phyloP scores from a whole-genome alignment of 768 basidiomycete species.

The Mycena belliarum region DNA sequence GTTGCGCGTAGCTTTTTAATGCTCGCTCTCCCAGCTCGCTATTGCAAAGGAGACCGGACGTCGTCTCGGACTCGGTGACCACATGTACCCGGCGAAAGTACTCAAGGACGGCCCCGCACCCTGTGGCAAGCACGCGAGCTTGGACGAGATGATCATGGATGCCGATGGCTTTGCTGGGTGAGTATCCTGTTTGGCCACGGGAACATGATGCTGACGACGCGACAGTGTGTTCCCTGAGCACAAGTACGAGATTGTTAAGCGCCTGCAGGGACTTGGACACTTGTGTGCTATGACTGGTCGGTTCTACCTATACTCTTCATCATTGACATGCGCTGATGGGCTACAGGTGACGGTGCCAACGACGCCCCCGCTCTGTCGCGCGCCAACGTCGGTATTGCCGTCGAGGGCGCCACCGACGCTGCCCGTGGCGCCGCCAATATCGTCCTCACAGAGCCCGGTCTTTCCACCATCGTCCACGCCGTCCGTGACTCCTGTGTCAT shows the following conservation, averaged over 20 bases:
- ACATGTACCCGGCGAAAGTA: constrained; percentile 99
- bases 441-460: constrained; percentile 95
- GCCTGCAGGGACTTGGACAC: constrained; percentile 94
- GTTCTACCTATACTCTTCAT: neutral
- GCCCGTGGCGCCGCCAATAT: constrained; percentile 98
- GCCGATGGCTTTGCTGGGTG: constrained; percentile 97
- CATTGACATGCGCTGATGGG: neutral
- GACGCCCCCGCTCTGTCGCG: constrained; percentile 96
- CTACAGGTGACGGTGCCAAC: constrained; percentile 82
- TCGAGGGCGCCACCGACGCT: constrained; percentile 97
- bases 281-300: constrained; percentile 94
- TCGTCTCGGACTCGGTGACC: constrained; percentile 95
- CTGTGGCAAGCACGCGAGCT: constrained; percentile 73
- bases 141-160: constrained; percentile 99
- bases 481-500: constrained; percentile 98
- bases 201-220: neutral
- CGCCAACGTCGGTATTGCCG: constrained; percentile 98
- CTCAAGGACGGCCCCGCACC: constrained; percentile 93
- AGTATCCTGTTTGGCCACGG: constrained; percentile 85
- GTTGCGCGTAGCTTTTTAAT: too few species aligned
- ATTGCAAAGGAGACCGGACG: constrained; percentile 99
- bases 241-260: constrained; percentile 99
- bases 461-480: constrained; percentile 98
- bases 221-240: constrained; percentile 40
- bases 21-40: too few species aligned